These are phyloP conservation scores for Coemansia nantahalensis DNA, from an alignment of 192 early-diverging fungal genomes.

Conservation along the genomic window DNA sequence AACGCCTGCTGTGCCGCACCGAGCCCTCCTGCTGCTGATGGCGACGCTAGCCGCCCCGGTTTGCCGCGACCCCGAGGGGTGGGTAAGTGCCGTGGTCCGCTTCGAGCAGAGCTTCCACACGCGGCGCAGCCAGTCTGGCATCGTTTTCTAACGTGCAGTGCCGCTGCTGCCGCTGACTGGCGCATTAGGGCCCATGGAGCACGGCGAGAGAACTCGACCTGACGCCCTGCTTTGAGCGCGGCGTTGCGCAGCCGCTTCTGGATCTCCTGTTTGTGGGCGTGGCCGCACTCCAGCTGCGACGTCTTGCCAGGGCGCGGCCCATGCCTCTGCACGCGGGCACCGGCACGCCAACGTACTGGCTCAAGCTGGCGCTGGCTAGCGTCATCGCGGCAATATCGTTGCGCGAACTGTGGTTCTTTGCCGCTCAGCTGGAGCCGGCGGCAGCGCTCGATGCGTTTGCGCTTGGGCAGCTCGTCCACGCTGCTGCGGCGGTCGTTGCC, in stretches of 20 bases:
- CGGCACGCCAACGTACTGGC: neutral
- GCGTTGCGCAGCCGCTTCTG: conserved; percentile 10
- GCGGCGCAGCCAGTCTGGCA: too few relatives aligned
- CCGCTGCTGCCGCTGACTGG: too few relatives aligned
- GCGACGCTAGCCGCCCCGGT: too few relatives aligned
- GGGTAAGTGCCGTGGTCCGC: too few relatives aligned
- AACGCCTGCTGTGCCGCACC: too few relatives aligned
- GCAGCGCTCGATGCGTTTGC: conserved; percentile 5
- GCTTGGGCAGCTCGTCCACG: conserved; percentile 11
- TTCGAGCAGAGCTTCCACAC: too few relatives aligned
- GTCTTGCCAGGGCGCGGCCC: neutral
- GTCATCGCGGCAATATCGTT: too few relatives aligned
- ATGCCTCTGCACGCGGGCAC: neutral
- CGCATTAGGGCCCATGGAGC: conserved; percentile 34
- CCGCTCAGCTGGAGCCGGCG: neutral
- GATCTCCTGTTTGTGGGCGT: conserved; percentile 15
- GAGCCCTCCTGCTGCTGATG: too few relatives aligned
- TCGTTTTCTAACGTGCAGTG: too few relatives aligned
- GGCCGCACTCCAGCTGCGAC: conserved; percentile 4
- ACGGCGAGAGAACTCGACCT: conserved; percentile 19
- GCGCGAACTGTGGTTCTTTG: neutral
- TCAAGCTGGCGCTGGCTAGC: conserved; percentile 3
- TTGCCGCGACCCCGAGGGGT: too few relatives aligned
- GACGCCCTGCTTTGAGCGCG: conserved; percentile 36
- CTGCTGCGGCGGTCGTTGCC: neutral